Evolutionary conservation across 108 stramenopile species (phyloP), one percentile per base, ranked within the genome.

Genomic region (Heterococcus sp.): DNA sequence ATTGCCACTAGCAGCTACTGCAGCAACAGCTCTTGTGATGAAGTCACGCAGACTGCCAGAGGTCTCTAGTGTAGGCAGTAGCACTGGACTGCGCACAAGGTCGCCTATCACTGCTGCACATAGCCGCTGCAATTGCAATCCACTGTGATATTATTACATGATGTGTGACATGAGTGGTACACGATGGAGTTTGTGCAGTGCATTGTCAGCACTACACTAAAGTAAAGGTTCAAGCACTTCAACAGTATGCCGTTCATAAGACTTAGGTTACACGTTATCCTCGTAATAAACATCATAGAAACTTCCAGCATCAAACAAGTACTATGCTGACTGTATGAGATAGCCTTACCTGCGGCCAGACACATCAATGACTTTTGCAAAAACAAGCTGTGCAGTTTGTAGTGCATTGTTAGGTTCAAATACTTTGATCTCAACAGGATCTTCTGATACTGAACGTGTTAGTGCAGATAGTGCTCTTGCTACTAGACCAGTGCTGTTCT

Each of bases 71-170:
- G 68, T 66, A 14, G 72, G 38, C 5, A 66, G 37, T 71, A 81
- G 72, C 11, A 40, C 72, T 0, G 39, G 65, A 66, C 79, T 81
- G 0, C 79, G 79, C 63, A 72, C 71, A 39, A 81, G 36, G 32
- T 81, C 79, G 26, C 71, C 72, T 32, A 72, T 72, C 26, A 81
- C 79, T 37, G 72, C 79, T 2, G 79, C 79, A 66, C 33, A 81
- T 21, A 71, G 79, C 30, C 79, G 72, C 72, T 81, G 79, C 72
- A 32, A 39, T 39, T 28, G 37, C 31, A 35, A 68, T 32, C 2
- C 32, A 27, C 29, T 38, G 31, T 38, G n/a, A n/a, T n/a, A n/a
- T n/a, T n/a, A n/a, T n/a, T n/a, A n/a, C n/a, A n/a, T n/a, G n/a
- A n/a, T n/a, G n/a, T n/a, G n/a, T n/a, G n/a, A n/a, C n/a, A n/a